These are phyloP conservation scores for Myxozyma sirexii DNA, from an alignment of 805 yeast genomes.

Conservation along the genomic window DNA sequence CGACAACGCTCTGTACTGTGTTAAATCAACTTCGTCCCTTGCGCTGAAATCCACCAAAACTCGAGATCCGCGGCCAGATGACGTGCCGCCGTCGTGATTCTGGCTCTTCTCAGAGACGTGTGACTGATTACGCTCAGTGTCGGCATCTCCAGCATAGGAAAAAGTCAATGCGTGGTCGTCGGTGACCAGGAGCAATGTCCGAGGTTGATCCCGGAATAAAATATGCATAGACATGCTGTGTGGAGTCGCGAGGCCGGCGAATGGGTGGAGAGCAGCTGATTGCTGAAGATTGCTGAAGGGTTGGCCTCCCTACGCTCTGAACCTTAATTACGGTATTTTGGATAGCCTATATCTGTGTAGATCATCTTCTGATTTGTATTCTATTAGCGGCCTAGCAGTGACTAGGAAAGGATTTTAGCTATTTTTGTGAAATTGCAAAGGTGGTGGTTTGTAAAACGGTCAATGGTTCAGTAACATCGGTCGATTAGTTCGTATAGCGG, in stretches of 20 bases:
- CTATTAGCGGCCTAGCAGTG: too few species aligned
- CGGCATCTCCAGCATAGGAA: conserved; percentile 36
- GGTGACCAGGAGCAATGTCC: conserved; percentile 69
- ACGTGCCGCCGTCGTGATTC: neutral
- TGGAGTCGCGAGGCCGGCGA: neutral
- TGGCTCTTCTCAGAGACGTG: conserved; percentile 1
- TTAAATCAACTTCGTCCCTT: conserved; percentile 45
- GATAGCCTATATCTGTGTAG: too few species aligned
- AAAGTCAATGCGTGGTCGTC: conserved; percentile 63
- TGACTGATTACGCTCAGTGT: conserved; percentile 14
- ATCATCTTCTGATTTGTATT: too few species aligned
- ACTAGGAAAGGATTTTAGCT: too few species aligned
- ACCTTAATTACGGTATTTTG: neutral
- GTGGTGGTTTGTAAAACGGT: too few species aligned
- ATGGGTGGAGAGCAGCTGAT: neutral
- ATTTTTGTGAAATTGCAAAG: too few species aligned
- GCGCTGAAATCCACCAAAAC: conserved; percentile 53
- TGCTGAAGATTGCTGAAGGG: neutral
- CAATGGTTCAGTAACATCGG: too few species aligned
- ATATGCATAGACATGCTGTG: conserved; percentile 53
- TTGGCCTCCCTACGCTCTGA: neutral
- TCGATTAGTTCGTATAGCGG: too few species aligned
- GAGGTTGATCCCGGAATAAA: conserved; percentile 63
- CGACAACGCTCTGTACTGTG: conserved; percentile 46
- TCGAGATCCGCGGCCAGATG: conserved; percentile 5